Evolutionary conservation across 2,329 filamentous ascomycete species (phyloP).

Genomic region (Monilinia aucupariae): DNA sequence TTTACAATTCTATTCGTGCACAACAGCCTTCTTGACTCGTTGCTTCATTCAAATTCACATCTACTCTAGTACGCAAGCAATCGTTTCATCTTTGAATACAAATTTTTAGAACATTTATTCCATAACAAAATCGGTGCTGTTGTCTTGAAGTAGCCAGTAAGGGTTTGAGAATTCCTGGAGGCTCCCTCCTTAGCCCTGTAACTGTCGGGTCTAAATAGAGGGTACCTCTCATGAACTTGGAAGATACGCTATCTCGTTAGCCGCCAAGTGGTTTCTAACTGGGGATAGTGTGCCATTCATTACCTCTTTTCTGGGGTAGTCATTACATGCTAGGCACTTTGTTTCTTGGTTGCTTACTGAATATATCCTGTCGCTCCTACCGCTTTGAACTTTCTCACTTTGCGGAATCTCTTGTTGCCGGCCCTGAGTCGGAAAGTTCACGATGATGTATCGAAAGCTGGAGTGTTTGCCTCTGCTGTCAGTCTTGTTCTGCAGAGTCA

Average conservation of each 20-base stretch:
- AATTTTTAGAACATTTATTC: neutral
- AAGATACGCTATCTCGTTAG: neutral
- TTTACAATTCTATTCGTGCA: neutral
- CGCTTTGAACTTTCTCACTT: neutral
- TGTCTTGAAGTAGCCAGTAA: neutral
- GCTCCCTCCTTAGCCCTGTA: too few species aligned
- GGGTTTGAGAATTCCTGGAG: too few species aligned
- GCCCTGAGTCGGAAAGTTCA: neutral
- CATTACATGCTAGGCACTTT: neutral
- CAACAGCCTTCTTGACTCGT: neutral
- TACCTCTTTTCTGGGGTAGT: neutral
- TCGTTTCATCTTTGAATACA: neutral
- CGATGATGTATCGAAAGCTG: neutral
- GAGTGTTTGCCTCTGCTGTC: neutral
- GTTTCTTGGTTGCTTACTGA: neutral
- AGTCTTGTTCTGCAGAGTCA: neutral
- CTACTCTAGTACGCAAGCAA: neutral
- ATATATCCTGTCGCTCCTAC: neutral
- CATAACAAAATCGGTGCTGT: neutral
- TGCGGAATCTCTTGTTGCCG: neutral
- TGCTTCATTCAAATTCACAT: neutral
- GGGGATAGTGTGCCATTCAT: too few species aligned
- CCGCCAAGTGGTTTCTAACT: neutral
- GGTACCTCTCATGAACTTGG: neutral
- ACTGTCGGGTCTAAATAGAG: neutral